Conservation (phyloP, 2,329 filamentous ascomycete genomes). For the Pyrenophora graminea region DNA sequence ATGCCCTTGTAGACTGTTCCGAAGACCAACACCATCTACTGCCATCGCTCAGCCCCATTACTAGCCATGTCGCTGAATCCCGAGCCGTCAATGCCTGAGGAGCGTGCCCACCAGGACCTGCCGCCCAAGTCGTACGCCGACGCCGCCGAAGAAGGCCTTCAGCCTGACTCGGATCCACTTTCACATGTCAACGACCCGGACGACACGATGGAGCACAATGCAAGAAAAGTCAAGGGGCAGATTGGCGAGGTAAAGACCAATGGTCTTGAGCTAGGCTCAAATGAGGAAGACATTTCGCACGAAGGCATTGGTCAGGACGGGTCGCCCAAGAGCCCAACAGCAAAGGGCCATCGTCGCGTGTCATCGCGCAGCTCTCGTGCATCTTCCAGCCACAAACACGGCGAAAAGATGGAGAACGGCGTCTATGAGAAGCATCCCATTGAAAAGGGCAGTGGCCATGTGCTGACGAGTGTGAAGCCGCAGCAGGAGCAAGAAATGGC, state of each 20-base stretch:
- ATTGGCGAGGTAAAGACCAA: slow-evolving; percentile 17
- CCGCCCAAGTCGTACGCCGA: slow-evolving; percentile 52
- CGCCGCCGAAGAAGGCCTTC: slow-evolving; percentile 44
- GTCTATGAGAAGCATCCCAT: slow-evolving; percentile 50
- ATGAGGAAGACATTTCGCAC: slow-evolving; percentile 23
- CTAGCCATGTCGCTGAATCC: slow-evolving; percentile 48
- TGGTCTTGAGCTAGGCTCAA: slow-evolving; percentile 15
- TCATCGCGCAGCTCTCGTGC: slow-evolving; percentile 38
- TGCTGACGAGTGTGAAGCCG: slow-evolving; percentile 52
- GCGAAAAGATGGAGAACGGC: slow-evolving; percentile 31
- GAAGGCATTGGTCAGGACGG: slow-evolving; percentile 41
- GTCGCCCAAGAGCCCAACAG: slow-evolving; percentile 39
- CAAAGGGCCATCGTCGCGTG: slow-evolving; percentile 35
- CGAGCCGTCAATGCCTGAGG: slow-evolving; percentile 48
- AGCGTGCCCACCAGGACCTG: slow-evolving; percentile 46
- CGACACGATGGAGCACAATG: slow-evolving; percentile 16
- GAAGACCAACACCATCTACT: slow-evolving; percentile 5
- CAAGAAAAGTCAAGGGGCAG: slow-evolving; percentile 11
- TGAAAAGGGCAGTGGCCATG: slow-evolving; percentile 49
- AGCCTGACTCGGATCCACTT: slow-evolving; percentile 25
- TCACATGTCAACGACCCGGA: slow-evolving; percentile 30
- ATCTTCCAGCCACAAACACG: slow-evolving; percentile 36
- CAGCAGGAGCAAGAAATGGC: slow-evolving; percentile 41
- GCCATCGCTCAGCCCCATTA: slow-evolving; percentile 6
- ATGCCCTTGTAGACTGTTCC: slow-evolving; percentile 5